These are phyloP conservation scores for Excoecaria agallocha DNA, from an alignment of 345 rosid species.

Conservation along the genomic window DNA sequence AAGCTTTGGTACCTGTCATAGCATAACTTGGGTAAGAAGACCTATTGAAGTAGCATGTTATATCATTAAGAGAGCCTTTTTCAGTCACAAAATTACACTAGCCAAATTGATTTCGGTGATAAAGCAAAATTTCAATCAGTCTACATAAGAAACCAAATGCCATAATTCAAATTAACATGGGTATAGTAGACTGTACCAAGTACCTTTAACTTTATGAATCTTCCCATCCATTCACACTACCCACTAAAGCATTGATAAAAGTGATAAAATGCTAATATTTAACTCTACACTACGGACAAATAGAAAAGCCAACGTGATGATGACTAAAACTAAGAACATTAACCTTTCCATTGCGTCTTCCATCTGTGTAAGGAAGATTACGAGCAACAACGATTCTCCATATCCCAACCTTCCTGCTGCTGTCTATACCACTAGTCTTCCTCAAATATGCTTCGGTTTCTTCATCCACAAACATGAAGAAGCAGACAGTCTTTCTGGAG, in stretches of 20 bases:
- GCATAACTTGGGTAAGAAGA: conserved; percentile 23
- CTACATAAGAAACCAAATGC: neutral
- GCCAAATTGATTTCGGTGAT: conserved; percentile 4
- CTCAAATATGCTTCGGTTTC: conserved; percentile 81
- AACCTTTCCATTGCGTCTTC: conserved; percentile 97
- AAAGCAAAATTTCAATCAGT: neutral
- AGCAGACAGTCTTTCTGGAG: conserved; percentile 73
- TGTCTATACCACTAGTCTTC: conserved; percentile 50
- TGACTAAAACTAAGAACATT: neutral
- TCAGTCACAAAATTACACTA: neutral
- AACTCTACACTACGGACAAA: neutral
- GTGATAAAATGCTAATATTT: neutral
- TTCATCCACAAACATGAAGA: conserved; percentile 95
- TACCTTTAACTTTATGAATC: neutral
- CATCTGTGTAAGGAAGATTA: conserved; percentile 83
- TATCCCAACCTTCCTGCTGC: conserved; percentile 61
- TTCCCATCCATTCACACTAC: neutral
- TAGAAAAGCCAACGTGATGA: conserved; percentile 2
- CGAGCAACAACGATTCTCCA: conserved; percentile 90
- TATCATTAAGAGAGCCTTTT: neutral
- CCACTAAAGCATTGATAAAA: neutral
- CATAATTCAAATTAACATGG: neutral
- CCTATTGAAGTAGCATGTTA: conserved; percentile 7
- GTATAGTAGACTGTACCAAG: neutral
- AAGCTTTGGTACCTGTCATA: conserved; percentile 71